phyloP scores from a whole-genome alignment of 2,329 filamentous ascomycete genomes.

The Thielaviopsis musarum region DNA sequence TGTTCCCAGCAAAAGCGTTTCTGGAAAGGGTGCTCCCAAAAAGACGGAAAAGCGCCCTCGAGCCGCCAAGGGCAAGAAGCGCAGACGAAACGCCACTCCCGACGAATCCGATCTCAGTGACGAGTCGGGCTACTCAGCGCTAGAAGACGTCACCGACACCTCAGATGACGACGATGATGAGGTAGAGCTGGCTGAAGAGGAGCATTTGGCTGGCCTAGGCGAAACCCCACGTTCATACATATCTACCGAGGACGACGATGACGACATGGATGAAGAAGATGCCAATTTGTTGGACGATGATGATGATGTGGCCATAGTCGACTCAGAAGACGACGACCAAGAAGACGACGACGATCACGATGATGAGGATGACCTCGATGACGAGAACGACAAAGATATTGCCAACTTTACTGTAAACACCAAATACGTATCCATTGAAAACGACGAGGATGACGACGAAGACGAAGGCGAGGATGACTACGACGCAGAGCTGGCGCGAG shows the following conservation, averaged over 20 bases:
- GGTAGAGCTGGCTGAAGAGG: constrained; percentile 63
- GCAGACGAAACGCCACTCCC: constrained; percentile 23
- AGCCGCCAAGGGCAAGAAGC: constrained; percentile 4
- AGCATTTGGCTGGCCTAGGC: constrained; percentile 43
- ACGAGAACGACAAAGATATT: neutral
- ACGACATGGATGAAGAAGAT: constrained; percentile 24
- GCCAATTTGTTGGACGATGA: constrained; percentile 19
- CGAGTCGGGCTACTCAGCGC: constrained; percentile 55
- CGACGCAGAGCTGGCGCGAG: neutral
- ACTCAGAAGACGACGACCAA: neutral
- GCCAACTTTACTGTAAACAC: too few relatives aligned
- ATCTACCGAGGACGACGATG: constrained; percentile 23
- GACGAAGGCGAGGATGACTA: constrained; percentile 17
- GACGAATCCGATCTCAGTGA: constrained; percentile 45
- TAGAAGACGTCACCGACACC: constrained; percentile 65
- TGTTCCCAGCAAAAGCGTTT: neutral
- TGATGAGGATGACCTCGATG: constrained; percentile 4
- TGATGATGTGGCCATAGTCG: constrained; percentile 18
- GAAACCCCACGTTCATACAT: constrained; percentile 23
- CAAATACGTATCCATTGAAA: neutral
- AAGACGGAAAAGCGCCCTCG: constrained; percentile 4
- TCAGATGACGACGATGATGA: constrained; percentile 65
- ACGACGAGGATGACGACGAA: constrained; percentile 20
- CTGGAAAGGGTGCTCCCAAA: neutral
- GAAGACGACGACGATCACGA: constrained; percentile 2